phyloP scores from a whole-genome alignment of 1,284 basidiomycete genomes.

The Trichosporon asahii region DNA sequence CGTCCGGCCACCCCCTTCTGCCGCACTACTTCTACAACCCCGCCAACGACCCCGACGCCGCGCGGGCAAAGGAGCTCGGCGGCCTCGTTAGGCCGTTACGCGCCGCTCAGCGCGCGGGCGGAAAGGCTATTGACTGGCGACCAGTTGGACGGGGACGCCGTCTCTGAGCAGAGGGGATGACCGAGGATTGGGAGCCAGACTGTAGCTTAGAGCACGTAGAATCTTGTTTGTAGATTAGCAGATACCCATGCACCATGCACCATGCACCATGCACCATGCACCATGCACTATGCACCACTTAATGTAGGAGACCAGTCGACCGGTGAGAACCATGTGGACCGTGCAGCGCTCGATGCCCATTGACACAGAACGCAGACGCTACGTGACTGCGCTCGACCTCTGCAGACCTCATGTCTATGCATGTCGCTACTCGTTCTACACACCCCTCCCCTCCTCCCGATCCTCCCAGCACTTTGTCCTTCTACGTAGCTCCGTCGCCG shows the following conservation, averaged over 20 bases:
- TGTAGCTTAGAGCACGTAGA: background rate
- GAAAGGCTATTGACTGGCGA: constrained; percentile 52
- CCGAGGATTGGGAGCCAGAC: background rate
- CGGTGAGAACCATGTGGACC: no score
- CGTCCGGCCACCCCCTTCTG: constrained; percentile 47
- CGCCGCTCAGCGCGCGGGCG: constrained; percentile 46
- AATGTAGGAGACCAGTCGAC: background rate
- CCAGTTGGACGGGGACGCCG: constrained; percentile 47
- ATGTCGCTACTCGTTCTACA: no score
- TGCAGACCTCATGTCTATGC: no score
- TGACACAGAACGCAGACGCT: no score
- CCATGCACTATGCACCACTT: background rate
- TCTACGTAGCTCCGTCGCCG: no score
- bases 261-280: no score
- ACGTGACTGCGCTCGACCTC: no score
- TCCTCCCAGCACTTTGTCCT: no score
- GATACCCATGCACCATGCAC: background rate
- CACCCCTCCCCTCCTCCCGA: no score
- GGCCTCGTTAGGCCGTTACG: constrained; percentile 50
- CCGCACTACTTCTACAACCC: constrained; percentile 53
- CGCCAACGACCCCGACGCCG: constrained; percentile 43
- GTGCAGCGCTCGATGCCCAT: no score
- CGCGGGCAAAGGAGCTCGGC: constrained; percentile 48
- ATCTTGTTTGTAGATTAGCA: background rate
- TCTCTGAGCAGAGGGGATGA: constrained; percentile 21